phyloP scores from a whole-genome alignment of 2,329 filamentous ascomycete species.

The Penicillium sp. region DNA sequence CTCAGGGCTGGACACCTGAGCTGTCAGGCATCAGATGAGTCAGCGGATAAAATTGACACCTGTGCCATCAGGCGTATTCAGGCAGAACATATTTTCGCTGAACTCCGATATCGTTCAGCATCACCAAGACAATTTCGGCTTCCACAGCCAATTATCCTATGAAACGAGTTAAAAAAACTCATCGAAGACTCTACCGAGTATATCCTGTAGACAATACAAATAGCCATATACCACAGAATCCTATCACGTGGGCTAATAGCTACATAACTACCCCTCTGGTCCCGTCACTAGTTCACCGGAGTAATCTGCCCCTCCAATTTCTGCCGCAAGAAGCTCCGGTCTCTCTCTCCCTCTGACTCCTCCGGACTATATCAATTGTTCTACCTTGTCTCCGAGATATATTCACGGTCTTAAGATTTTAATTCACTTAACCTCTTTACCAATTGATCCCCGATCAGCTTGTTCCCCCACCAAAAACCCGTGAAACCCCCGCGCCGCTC shows the following conservation, averaged over 20 bases:
- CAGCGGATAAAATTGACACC: constrained; percentile 12
- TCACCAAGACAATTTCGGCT: background rate
- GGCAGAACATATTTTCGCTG: constrained; percentile 1
- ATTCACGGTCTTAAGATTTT: background rate
- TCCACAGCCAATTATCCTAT: background rate
- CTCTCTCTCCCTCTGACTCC: constrained; percentile 9
- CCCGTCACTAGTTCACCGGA: constrained; percentile 8
- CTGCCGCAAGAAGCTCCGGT: constrained; percentile 19
- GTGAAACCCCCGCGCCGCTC: constrained; percentile 21
- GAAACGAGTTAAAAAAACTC: background rate
- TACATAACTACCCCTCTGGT: too few relatives aligned
- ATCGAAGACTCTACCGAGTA: background rate
- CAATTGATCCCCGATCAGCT: background rate
- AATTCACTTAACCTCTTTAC: constrained; percentile 10
- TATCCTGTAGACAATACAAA: background rate
- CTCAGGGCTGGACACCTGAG: constrained; percentile 36
- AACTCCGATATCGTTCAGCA: constrained; percentile 9
- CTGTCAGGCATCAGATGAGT: constrained; percentile 24
- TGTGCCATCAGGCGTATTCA: constrained; percentile 3
- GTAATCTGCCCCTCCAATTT: constrained; percentile 27
- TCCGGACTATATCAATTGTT: constrained; percentile 7
- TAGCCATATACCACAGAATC: background rate
- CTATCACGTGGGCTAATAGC: constrained; percentile 11
- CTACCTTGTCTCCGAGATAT: background rate
- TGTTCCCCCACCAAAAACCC: background rate